Conservation (phyloP, 139 green algal genomes). For the Nannochloris sp. region DNA sequence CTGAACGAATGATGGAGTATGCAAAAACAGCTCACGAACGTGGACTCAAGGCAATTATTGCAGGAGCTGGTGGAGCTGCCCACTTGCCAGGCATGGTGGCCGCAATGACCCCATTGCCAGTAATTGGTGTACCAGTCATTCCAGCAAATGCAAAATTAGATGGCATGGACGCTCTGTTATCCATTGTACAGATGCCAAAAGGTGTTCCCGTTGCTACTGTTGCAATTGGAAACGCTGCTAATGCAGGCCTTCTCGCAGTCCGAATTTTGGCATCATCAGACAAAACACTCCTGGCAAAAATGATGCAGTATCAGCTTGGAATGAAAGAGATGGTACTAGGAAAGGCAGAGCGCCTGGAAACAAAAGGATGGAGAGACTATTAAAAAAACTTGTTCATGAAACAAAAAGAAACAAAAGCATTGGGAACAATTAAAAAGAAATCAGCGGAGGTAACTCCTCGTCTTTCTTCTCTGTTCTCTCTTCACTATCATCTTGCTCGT, state of each 20-base stretch:
- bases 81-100: conserved; percentile 97
- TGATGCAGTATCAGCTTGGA: conserved; percentile 58
- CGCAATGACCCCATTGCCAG: conserved; percentile 88
- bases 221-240: conserved; percentile 91
- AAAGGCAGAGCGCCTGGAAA: conserved; percentile 65
- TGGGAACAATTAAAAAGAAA: no score
- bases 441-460: no score
- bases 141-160: conserved; percentile 77
- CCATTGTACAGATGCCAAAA: conserved; percentile 93
- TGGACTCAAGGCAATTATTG: conserved; percentile 83
- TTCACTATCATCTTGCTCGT: not conserved
- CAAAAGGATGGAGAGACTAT: conserved; percentile 55
- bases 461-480: not conserved
- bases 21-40: conserved; percentile 57
- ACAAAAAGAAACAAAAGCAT: conserved; percentile 6
- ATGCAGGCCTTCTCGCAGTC: conserved; percentile 87
- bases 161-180: conserved; percentile 88
- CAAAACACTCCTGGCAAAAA: conserved; percentile 43
- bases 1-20: conserved; percentile 90
- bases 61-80: conserved; percentile 86
- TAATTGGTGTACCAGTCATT: conserved; percentile 91
- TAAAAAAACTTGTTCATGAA: conserved; percentile 14
- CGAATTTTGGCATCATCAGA: conserved; percentile 71
- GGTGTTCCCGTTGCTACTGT: conserved; percentile 95
- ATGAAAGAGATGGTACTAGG: conserved; percentile 54